phyloP scores from a whole-genome alignment of 2,329 filamentous ascomycete genomes.

The Lachnum nothofagi region DNA sequence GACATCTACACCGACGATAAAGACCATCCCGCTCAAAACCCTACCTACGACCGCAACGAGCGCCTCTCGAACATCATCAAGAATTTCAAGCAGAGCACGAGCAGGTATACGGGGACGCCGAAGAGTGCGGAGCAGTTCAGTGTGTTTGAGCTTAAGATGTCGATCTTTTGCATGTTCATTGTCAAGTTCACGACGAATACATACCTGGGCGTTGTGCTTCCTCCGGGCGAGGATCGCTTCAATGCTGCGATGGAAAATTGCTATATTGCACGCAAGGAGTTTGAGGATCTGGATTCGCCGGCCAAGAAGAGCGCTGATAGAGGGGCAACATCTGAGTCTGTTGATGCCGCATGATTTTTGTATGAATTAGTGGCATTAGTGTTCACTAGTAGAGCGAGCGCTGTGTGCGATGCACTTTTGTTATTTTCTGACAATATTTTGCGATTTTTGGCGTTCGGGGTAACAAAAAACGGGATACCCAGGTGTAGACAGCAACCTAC shows the following conservation, averaged over 20 bases:
- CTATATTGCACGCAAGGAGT: conserved; percentile 76
- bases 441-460: neutral
- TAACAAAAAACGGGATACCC: neutral
- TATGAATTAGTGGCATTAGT: no score
- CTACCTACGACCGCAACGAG: conserved; percentile 88
- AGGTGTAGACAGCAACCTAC: neutral
- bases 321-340: conserved; percentile 18
- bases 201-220: conserved; percentile 86
- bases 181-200: conserved; percentile 96
- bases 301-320: conserved; percentile 29
- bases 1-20: conserved; percentile 9
- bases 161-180: conserved; percentile 86
- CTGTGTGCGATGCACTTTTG: no score
- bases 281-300: conserved; percentile 61
- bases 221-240: conserved; percentile 84
- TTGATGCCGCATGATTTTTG: neutral
- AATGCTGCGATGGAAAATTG: conserved; percentile 89
- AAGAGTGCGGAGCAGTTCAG: conserved; percentile 76
- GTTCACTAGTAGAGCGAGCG: no score
- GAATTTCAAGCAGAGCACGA: conserved; percentile 85
- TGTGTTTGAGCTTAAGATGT: conserved; percentile 74
- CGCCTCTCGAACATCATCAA: conserved; percentile 96
- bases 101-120: conserved; percentile 73
- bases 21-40: conserved; percentile 55
- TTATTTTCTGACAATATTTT: no score